Evolutionary conservation across 352 stramenopile species (phyloP).

Genomic region (Peronospora destructor): DNA sequence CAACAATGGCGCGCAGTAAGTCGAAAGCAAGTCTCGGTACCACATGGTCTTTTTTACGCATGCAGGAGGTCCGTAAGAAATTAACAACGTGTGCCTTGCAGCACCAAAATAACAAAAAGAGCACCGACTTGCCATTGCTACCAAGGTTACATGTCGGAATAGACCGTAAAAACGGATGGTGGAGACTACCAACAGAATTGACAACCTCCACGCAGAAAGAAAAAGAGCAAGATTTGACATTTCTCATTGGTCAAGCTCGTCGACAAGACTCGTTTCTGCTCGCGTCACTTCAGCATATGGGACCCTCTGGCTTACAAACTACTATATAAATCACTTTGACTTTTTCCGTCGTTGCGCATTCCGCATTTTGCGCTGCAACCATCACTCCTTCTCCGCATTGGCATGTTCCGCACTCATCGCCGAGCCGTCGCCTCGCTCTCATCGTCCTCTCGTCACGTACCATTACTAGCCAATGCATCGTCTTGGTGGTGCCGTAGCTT

Average conservation of each 20-base stretch:
- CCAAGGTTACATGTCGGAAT: too few relatives aligned
- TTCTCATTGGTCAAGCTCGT: constrained; percentile 11
- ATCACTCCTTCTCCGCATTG: constrained; percentile 12
- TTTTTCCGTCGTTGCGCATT: constrained; percentile 20
- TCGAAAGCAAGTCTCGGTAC: constrained; percentile 4
- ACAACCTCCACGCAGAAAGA: neutral
- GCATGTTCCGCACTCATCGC: constrained; percentile 47
- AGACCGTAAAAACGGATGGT: neutral
- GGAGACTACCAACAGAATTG: neutral
- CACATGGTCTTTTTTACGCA: constrained; percentile 29
- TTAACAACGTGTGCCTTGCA: too few relatives aligned
- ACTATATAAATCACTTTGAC: constrained; percentile 1
- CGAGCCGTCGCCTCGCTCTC: constrained; percentile 21
- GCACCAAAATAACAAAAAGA: too few relatives aligned
- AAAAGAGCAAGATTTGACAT: constrained; percentile 4
- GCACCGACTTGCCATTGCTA: too few relatives aligned
- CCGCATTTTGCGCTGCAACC: constrained; percentile 6
- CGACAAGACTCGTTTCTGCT: constrained; percentile 4
- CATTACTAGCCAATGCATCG: constrained; percentile 9
- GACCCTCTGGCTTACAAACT: constrained; percentile 19
- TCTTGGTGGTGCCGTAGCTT: constrained; percentile 29
- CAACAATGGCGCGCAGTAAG: neutral
- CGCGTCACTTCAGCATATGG: constrained; percentile 17
- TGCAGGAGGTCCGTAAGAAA: constrained; percentile 27
- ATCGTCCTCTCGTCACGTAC: constrained; percentile 18